phyloP scores from a whole-genome alignment of 2,329 filamentous ascomycete genomes.

The Elsinoe fawcettii region DNA sequence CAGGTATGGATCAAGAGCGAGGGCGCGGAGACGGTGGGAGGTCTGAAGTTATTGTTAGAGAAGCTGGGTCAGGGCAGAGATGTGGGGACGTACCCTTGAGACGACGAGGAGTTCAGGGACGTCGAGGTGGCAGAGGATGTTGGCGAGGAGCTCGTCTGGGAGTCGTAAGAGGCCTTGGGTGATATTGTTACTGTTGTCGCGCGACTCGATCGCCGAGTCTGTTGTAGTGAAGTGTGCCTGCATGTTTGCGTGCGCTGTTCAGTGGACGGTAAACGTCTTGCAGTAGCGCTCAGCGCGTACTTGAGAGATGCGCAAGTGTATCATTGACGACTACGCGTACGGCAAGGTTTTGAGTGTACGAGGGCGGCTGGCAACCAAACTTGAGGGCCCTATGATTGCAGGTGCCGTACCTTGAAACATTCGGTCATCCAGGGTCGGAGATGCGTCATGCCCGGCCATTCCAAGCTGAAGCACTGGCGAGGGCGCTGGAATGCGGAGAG shows the following conservation, averaged over 20 bases:
- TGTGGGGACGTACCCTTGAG: slow-evolving; percentile 29
- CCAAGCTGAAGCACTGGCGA: neutral
- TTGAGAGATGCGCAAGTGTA: neutral
- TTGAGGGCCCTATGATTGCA: slow-evolving; percentile 9
- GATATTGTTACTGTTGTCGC: neutral
- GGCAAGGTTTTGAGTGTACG: neutral
- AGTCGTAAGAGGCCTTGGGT: slow-evolving; percentile 19
- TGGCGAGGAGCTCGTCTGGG: slow-evolving; percentile 39
- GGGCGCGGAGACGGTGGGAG: slow-evolving; percentile 53
- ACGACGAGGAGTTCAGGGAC: slow-evolving; percentile 39
- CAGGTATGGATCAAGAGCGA: slow-evolving; percentile 58
- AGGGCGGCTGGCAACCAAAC: slow-evolving; percentile 3
- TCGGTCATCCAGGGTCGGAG: neutral
- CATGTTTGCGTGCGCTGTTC: neutral
- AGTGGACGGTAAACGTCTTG: slow-evolving; percentile 6
- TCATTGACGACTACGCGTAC: neutral
- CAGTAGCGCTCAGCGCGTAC: slow-evolving; percentile 10
- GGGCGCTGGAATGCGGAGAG: neutral
- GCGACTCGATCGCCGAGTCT: neutral
- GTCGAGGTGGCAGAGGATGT: slow-evolving; percentile 39
- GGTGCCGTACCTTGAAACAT: slow-evolving; percentile 9
- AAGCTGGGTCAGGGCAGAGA: neutral
- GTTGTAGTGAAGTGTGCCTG: neutral
- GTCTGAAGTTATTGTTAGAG: slow-evolving; percentile 40
- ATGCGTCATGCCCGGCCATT: slow-evolving; percentile 8